Percentiles rank a stretch among this genome's conserved stretches.
Conservation (phyloP, 306 rosid species). For the barrel medic (Medicago truncatula) region DNA sequence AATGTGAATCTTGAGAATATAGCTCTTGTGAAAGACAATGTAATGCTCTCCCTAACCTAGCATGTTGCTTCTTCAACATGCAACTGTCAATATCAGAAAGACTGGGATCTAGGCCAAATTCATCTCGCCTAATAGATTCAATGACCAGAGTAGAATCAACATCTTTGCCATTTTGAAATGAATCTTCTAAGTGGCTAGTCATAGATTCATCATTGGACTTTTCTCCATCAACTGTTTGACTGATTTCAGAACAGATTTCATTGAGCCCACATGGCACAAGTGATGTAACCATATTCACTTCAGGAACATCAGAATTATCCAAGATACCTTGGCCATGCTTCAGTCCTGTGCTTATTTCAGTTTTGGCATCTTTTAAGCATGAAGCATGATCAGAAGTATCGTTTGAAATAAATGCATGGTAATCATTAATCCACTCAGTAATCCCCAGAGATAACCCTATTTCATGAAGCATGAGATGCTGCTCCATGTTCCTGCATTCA, state of each 20-base stretch:
- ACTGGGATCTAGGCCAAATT: slow-evolving; percentile 87
- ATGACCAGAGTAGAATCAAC: slow-evolving; percentile 70
- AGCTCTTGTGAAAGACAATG: slow-evolving; percentile 98
- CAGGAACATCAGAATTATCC: slow-evolving; percentile 46
- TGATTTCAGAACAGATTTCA: slow-evolving; percentile 41
- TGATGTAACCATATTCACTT: slow-evolving; percentile 46
- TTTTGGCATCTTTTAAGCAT: slow-evolving; percentile 44
- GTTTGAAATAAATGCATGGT: slow-evolving; percentile 55
- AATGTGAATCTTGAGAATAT: slow-evolving; percentile 97
- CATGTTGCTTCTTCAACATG: slow-evolving; percentile 93
- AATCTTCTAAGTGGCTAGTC: slow-evolving; percentile 35
- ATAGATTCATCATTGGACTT: slow-evolving; percentile 45
- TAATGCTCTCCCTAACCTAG: slow-evolving; percentile 97
- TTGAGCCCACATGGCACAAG: slow-evolving; percentile 27
- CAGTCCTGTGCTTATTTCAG: slow-evolving; percentile 40
- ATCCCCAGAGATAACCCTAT: slow-evolving; percentile 81
- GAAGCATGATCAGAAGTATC: slow-evolving; percentile 44
- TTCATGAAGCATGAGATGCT: slow-evolving; percentile 88
- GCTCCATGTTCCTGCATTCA: slow-evolving; percentile 68
- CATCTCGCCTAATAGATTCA: slow-evolving; percentile 87
- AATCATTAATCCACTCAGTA: slow-evolving; percentile 81
- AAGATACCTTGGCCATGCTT: slow-evolving; percentile 43
- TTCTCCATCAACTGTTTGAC: slow-evolving; percentile 36
- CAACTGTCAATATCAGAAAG: slow-evolving; percentile 63
- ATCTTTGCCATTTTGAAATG: slow-evolving; percentile 46